Conservation (phyloP, 768 basidiomycete genomes). For the Plicaturopsis crispa region DNA sequence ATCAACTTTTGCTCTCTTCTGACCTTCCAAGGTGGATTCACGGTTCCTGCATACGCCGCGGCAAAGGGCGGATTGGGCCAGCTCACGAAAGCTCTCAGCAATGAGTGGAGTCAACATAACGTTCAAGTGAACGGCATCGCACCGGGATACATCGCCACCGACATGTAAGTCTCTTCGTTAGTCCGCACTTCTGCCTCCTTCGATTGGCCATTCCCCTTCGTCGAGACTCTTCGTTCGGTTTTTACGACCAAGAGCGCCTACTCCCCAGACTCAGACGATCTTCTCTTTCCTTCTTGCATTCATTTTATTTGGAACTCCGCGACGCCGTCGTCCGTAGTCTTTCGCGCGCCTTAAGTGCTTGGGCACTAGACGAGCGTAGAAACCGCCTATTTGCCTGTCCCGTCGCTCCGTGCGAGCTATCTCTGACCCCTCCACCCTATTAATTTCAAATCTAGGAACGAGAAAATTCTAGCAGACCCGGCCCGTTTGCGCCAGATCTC, state of each 20-base stretch:
- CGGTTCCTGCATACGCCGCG: constrained; percentile 85
- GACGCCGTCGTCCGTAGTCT: constrained; percentile 1
- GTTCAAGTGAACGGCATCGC: constrained; percentile 86
- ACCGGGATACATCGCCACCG: constrained; percentile 85
- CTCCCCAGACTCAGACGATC: no score
- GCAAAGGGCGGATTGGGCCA: constrained; percentile 86
- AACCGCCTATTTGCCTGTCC: constrained; percentile 3
- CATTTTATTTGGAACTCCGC: constrained; percentile 2
- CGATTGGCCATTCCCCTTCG: not conserved
- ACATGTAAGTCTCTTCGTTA: constrained; percentile 53
- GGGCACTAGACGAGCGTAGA: constrained; percentile 1
- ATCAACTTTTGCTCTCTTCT: constrained; percentile 58
- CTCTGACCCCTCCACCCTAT: no score
- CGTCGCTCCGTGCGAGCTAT: no score
- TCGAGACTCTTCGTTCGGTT: constrained; percentile 3
- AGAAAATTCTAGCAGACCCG: constrained; percentile 54
- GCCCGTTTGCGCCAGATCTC: constrained; percentile 57
- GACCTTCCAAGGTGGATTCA: constrained; percentile 51
- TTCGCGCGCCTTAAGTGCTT: constrained; percentile 1
- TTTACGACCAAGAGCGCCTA: no score
- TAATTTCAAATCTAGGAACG: constrained; percentile 60
- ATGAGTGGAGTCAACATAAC: constrained; percentile 88
- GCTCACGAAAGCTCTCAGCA: constrained; percentile 83
- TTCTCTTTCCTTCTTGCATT: not conserved
- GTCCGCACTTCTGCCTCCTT: constrained; percentile 7